Percentiles rank a stretch among this genome's conserved stretches.
These are phyloP conservation scores for Mentha longifolia DNA, from an alignment of 257 asterid genomes.

Conservation along the genomic window DNA sequence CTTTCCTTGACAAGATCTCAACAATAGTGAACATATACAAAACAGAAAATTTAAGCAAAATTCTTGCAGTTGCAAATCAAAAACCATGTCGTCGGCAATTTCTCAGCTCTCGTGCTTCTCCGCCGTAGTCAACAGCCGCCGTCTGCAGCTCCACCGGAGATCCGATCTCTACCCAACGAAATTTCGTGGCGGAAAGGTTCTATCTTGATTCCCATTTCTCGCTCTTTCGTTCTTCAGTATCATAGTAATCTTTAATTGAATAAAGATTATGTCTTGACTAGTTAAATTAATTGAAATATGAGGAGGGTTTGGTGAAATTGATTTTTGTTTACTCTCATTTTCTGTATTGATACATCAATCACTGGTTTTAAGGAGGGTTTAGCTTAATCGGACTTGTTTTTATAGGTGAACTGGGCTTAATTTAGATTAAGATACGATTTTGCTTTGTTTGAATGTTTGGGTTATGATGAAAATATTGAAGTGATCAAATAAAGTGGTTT, in stretches of 20 bases:
- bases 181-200: slow-evolving; percentile 21
- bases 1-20: neutral
- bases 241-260: neutral
- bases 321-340: neutral
- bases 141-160: slow-evolving; percentile 19
- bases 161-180: slow-evolving; percentile 6
- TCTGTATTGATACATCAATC: neutral
- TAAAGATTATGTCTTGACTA: neutral
- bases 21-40: neutral
- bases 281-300: slow-evolving; percentile 2
- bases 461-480: neutral
- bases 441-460: neutral
- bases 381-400: neutral
- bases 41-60: neutral
- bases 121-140: slow-evolving; percentile 26
- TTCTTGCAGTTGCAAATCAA: slow-evolving; percentile 21
- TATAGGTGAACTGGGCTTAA: neutral
- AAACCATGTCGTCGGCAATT: slow-evolving; percentile 33
- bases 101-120: slow-evolving; percentile 26
- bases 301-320: slow-evolving; percentile 10
- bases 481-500: neutral
- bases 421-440: neutral
- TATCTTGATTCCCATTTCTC: neutral
- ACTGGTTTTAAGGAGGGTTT: neutral
- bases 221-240: neutral